Percentiles rank a stretch among this genome's conserved stretches.
These are phyloP conservation scores for Theileria parva DNA, from an alignment of 169 alveolate species.

Conservation along the genomic window DNA sequence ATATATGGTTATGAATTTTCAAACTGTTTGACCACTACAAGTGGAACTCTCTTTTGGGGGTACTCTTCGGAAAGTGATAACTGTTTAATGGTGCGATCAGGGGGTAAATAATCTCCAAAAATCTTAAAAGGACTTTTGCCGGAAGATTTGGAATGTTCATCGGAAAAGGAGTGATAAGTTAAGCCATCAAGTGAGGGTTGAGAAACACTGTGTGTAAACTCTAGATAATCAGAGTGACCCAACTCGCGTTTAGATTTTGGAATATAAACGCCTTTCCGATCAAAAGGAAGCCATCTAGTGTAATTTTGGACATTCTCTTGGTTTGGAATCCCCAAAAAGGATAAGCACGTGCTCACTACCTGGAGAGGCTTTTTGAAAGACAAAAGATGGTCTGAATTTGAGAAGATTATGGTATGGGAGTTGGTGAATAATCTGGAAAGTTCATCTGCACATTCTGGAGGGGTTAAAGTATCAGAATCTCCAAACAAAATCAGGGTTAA, in stretches of 20 bases:
- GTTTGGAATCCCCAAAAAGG: conserved; percentile 50
- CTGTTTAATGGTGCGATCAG: background rate
- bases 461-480: conserved; percentile 47
- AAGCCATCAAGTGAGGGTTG: background rate
- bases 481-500: conserved; percentile 63
- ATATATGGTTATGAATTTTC: background rate
- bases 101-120: conserved; percentile 5
- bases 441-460: conserved; percentile 39
- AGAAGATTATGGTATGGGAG: conserved; percentile 61
- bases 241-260: conserved; percentile 26
- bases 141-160: conserved; percentile 6
- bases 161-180: background rate
- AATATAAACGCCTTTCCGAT: conserved; percentile 36
- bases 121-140: conserved; percentile 14
- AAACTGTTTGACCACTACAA: conserved; percentile 28
- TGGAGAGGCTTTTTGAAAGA: conserved; percentile 55
- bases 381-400: conserved; percentile 47
- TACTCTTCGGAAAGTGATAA: conserved; percentile 6
- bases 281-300: conserved; percentile 60
- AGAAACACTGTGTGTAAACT: background rate
- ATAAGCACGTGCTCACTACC: conserved; percentile 55
- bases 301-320: conserved; percentile 18
- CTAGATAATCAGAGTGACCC: background rate
- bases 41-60: conserved; percentile 15
- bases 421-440: conserved; percentile 33